A percentile compares a stretch with the other conserved stretches of the same genome.
phyloP scores from a whole-genome alignment of 148 eudicot species.

The Talinum fruticosum region DNA sequence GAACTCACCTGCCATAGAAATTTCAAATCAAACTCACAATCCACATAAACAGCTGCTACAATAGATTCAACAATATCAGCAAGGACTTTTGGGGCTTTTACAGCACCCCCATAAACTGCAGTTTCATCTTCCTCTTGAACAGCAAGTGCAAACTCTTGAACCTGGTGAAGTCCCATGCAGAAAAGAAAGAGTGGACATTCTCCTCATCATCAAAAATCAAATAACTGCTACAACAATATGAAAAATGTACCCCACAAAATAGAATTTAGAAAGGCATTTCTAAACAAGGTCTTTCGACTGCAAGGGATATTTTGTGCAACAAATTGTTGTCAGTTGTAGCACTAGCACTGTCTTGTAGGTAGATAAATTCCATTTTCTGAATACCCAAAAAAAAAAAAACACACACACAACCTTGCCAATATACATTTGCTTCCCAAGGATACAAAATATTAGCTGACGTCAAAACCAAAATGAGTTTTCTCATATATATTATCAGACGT shows the following conservation, averaged over 20 bases:
- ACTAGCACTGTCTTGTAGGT: not conserved
- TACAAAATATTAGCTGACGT: not conserved
- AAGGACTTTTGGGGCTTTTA: slow-evolving; percentile 81
- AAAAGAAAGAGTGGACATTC: not conserved
- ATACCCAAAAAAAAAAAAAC: not conserved
- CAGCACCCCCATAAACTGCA: slow-evolving; percentile 67
- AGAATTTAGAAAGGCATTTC: not conserved
- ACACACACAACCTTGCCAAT: not conserved
- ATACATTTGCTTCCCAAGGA: not conserved
- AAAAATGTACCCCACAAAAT: not conserved
- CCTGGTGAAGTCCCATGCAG: slow-evolving; percentile 31
- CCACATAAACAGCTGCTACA: slow-evolving; percentile 75
- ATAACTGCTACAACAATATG: not conserved
- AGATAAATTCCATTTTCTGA: not conserved
- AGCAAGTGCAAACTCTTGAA: slow-evolving; percentile 56
- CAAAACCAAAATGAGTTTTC: not conserved
- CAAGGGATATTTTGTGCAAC: not conserved
- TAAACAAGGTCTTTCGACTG: not conserved
- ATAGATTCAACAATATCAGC: slow-evolving; percentile 89
- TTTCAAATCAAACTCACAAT: slow-evolving; percentile 52
- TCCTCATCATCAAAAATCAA: not conserved
- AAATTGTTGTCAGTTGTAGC: not conserved
- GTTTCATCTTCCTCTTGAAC: slow-evolving; percentile 56
- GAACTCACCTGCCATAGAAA: slow-evolving; percentile 57
- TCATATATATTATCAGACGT: not conserved